phyloP scores from a whole-genome alignment of 495 filamentous ascomycete species.

The Jackrogersella multiformis region DNA sequence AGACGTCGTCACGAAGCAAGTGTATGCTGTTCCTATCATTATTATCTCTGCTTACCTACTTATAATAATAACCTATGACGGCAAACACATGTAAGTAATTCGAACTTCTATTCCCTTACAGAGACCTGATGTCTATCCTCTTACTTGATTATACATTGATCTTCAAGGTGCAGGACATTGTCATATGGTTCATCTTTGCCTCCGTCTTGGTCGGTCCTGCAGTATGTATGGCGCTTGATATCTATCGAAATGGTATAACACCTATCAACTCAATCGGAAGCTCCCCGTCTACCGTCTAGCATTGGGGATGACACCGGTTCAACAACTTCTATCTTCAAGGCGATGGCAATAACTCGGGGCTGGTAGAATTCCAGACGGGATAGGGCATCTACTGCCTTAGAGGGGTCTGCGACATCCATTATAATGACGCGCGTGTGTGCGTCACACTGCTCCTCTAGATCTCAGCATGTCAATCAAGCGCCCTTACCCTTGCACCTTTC shows the following conservation, averaged over 20 bases:
- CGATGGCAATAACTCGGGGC: background rate
- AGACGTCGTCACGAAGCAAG: no score
- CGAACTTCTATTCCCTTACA: background rate
- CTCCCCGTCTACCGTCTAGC: background rate
- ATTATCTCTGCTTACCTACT: background rate
- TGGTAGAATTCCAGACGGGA: conserved; percentile 7
- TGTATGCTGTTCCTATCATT: background rate
- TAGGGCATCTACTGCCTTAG: conserved; percentile 20
- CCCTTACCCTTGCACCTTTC: no score
- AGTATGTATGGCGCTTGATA: background rate
- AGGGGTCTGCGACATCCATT: conserved; percentile 7
- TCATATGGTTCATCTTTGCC: background rate
- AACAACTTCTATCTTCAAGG: conserved; percentile 23
- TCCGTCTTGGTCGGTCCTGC: background rate
- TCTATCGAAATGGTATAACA: background rate
- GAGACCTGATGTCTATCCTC: background rate
- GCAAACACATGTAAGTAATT: background rate
- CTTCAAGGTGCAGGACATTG: conserved; percentile 12
- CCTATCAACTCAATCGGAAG: background rate
- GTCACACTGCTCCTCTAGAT: conserved; percentile 28
- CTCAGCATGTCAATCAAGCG: conserved; percentile 23
- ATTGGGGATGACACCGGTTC: background rate
- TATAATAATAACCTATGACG: background rate
- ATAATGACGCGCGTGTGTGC: background rate
- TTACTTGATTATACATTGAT: background rate